Conservation (phyloP, 2,329 filamentous ascomycete species). For the Talaromyces rugulosus region DNA sequence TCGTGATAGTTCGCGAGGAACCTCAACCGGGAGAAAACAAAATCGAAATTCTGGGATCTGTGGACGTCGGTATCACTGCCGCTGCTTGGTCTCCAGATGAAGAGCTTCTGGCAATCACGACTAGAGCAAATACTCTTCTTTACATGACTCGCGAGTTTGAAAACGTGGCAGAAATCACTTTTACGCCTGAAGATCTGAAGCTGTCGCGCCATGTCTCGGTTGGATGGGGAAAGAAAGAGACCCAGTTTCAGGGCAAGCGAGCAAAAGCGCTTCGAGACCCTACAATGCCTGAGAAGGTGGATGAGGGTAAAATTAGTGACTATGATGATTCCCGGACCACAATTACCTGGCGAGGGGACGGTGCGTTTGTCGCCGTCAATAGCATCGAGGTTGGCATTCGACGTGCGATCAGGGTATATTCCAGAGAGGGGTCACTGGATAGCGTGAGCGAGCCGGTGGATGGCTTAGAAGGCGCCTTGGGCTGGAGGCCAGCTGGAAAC, state of each 20-base stretch:
- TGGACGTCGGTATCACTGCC: slow-evolving; percentile 85
- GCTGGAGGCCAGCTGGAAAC: slow-evolving; percentile 89
- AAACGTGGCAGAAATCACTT: slow-evolving; percentile 67
- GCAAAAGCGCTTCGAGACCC: slow-evolving; percentile 85
- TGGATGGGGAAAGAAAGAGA: slow-evolving; percentile 97
- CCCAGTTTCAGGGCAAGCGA: slow-evolving; percentile 90
- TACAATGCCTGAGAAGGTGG: slow-evolving; percentile 88
- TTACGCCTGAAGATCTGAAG: slow-evolving; percentile 73
- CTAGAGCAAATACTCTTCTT: slow-evolving; percentile 71
- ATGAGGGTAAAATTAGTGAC: slow-evolving; percentile 71
- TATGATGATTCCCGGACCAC: slow-evolving; percentile 67
- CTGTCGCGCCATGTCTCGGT: slow-evolving; percentile 93
- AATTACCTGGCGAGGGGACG: slow-evolving; percentile 93
- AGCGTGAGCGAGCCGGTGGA: slow-evolving; percentile 95
- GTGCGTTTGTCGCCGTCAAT: slow-evolving; percentile 84
- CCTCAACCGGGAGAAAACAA: slow-evolving; percentile 64
- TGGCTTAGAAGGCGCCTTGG: slow-evolving; percentile 77
- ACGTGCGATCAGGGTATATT: slow-evolving; percentile 83
- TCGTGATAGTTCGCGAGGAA: slow-evolving; percentile 76
- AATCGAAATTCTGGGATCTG: slow-evolving; percentile 92
- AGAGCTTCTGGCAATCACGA: slow-evolving; percentile 79
- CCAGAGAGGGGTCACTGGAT: slow-evolving; percentile 82
- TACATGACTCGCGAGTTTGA: slow-evolving; percentile 95
- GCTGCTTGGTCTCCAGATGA: slow-evolving; percentile 95
- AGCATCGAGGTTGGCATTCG: slow-evolving; percentile 65